Evolutionary conservation across 495 filamentous ascomycete genomes (phyloP).

Genomic region (Hypoxylon fuscum): DNA sequence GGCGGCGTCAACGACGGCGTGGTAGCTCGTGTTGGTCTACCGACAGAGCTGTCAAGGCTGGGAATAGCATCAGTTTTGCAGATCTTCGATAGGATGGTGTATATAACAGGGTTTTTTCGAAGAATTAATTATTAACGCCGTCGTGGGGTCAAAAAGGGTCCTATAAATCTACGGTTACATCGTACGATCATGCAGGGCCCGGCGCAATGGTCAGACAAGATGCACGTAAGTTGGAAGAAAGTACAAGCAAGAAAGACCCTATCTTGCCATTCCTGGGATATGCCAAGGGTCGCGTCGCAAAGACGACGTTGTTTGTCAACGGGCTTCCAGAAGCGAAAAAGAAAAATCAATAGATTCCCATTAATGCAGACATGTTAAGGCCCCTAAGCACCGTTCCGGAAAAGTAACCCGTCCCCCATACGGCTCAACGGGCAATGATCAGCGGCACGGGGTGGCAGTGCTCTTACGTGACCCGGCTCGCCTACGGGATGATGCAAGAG

Average conservation of each 20-base stretch:
- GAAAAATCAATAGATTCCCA: conserved; percentile 26
- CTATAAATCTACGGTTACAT: conserved; percentile 38
- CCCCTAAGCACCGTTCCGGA: conserved; percentile 32
- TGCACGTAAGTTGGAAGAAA: not conserved
- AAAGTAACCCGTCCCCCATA: conserved; percentile 24
- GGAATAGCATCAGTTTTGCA: conserved; percentile 34
- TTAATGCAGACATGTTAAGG: conserved; percentile 16
- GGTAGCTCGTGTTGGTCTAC: conserved; percentile 34
- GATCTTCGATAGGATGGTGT: conserved; percentile 23
- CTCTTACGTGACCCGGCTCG: conserved; percentile 29
- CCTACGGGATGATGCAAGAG: conserved; percentile 36
- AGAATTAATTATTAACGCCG: conserved; percentile 6
- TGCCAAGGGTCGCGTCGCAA: conserved; percentile 6
- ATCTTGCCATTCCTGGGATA: conserved; percentile 24
- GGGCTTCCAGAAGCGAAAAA: conserved; percentile 34
- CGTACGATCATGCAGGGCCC: conserved; percentile 26
- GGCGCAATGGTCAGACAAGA: not conserved
- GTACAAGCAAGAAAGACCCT: conserved; percentile 28
- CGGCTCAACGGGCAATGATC: conserved; percentile 35
- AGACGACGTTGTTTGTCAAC: conserved; percentile 1
- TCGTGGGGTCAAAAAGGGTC: conserved; percentile 4
- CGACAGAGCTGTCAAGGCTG: conserved; percentile 28
- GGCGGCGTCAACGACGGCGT: conserved; percentile 5
- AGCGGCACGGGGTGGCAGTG: conserved; percentile 36
- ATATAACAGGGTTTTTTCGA: conserved; percentile 22